Evolutionary conservation across 345 rosid species (phyloP), one percentile per base, ranked within the genome.

Genomic region (Acer negundo): DNA sequence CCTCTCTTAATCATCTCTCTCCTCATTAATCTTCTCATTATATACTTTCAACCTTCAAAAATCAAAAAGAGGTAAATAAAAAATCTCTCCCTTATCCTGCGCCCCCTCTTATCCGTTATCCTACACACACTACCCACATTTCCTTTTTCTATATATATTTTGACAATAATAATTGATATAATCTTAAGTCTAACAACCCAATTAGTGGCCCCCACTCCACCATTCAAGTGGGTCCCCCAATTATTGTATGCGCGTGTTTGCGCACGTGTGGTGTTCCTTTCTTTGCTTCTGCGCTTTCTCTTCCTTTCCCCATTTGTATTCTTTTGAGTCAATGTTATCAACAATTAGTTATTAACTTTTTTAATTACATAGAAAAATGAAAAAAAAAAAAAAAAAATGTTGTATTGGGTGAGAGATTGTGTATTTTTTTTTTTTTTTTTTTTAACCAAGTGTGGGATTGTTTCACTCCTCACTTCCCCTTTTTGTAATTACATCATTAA

Each of bases 241-340:
- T 82, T 77, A 81, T 81, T 79, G 77, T 22, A n/a, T 74, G 79
- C 76, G 79, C 82, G 80, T 75, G 85, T 75, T 77, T 59, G 47
- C 70, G 84, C 90, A 87, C 86, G 86, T 87, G 90, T 79, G 87
- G 75, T 82, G 85, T 66, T 80, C 77, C 71, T 69, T 67, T 71
- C 35, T 23, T 42, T 56, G 8, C 23, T 8, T 13, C 23, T 22
- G 51, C 28, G 19, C 12, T 19, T 40, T 28, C 46, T 23, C 51
- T 38, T 6, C 13, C 49, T 35, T 67, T 31, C 13, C 22, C 17
- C 10, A 20, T 56, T 24, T 9, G 23, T 6, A 3, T 3, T 49
- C 22, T 19, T 73, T 47, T 0, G 66, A 19, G 69, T 75, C 67
- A 85, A 77, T 62, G 68, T 59, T 28, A 53, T 58, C 47, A 64